Base-by-base conservation (phyloP, 2,329 filamentous ascomycete species). In the Alternaria sp. region DNA sequence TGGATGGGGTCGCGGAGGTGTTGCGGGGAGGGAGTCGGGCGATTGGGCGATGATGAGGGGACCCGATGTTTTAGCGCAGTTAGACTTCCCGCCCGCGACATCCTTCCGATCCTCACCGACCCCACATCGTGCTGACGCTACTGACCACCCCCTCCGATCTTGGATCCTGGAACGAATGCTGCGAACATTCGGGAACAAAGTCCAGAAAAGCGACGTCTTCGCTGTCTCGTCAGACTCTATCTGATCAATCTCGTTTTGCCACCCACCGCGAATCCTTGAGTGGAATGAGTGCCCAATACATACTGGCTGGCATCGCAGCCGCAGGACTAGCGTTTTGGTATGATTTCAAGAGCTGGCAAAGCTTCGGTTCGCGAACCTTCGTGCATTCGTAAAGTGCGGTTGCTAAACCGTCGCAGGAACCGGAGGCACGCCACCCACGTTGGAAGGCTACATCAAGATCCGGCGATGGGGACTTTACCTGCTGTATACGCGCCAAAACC, bases 401-500 rank as follows among this genome's bases (percentile, higher is more conserved):
- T 14, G 28, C 61, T 70, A 24, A 70, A 38, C 34, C 11, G 34
- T 18, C 4, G 8, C 48, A 76, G 73, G 73, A 51, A 76, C 73
- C 2, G 73, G 73, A 32, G 72, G 73, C 11, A 76, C 73, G 24
- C 72, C 73, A 14, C 68, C 73, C 43, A 76, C 73, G 2, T 28
- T 74, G 8, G 51, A 68, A 63, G 72, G 72, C 38, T 76, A 76
- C 43, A 42, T 69, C 38, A 74, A 73, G 48, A 75, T 75, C 34
- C 65, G 66, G 18, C 51, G 67, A 56, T 74, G 72, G 70, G 72
- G 72, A 8, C 52, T 75, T 12, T 75, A 71, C 16, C 51, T 73
- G 6, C 51, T 73, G n/a, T 75, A 66, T 47, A 62, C 67, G 5
- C 62, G 65, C 22, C 61, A 74, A 41, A 63, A 75, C 48, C 64